Evolutionary conservation across 2,329 filamentous ascomycete genomes (phyloP).

Genomic region (Fusarium guadeloupense): DNA sequence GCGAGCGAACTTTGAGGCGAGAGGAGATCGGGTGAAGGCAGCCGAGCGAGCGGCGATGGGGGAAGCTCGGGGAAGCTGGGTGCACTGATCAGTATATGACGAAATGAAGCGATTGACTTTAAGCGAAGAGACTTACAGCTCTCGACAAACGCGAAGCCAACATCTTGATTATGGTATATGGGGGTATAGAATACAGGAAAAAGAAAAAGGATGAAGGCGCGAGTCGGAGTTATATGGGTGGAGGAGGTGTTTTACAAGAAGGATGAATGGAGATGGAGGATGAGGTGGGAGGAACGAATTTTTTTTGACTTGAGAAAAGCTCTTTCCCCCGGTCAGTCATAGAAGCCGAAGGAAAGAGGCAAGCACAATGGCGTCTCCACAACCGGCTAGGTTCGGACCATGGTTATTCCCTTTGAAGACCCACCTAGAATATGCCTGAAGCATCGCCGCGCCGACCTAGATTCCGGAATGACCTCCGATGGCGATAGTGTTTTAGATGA

Average conservation of each 20-base stretch:
- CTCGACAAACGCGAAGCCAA: slow-evolving; percentile 75
- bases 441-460: background rate
- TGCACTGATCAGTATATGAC: slow-evolving; percentile 29
- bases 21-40: slow-evolving; percentile 72
- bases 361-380: slow-evolving; percentile 44
- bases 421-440: slow-evolving; percentile 30
- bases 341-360: slow-evolving; percentile 56
- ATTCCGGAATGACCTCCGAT: slow-evolving; percentile 9
- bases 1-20: slow-evolving; percentile 77
- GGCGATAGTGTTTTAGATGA: background rate
- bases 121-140: slow-evolving; percentile 69
- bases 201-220: slow-evolving; percentile 46
- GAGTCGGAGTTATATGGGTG: slow-evolving; percentile 46
- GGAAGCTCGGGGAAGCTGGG: slow-evolving; percentile 81
- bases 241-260: slow-evolving; percentile 44
- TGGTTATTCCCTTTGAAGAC: slow-evolving; percentile 39
- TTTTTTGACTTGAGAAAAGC: slow-evolving; percentile 50
- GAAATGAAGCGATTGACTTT: slow-evolving; percentile 5
- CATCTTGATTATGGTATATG: slow-evolving; percentile 64
- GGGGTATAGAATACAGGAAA: slow-evolving; percentile 50
- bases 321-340: slow-evolving; percentile 47
- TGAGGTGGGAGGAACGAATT: slow-evolving; percentile 48
- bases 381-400: slow-evolving; percentile 45
- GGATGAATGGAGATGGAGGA: slow-evolving; percentile 40
- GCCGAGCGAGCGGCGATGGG: slow-evolving; percentile 74